Evolutionary conservation across 1,284 basidiomycete species (phyloP), one percentile per base, ranked within the genome.

Genomic region (Naganishia liquefaciens): DNA sequence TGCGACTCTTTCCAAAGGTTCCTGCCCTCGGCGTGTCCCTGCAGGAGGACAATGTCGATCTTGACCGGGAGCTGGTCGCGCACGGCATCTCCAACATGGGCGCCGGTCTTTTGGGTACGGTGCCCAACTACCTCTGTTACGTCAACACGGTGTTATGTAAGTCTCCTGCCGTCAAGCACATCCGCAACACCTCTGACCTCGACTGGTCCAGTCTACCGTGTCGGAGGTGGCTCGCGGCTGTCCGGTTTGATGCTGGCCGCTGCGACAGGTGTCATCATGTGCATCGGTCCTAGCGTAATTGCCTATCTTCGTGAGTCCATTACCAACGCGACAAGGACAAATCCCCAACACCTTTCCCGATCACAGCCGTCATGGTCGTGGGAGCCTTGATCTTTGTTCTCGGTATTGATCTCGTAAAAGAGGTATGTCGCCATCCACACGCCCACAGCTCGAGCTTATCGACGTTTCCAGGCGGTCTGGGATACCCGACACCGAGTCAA

Each of bases 1-100:
- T 1, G 25, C 15, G n/a, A n/a, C 21, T 44, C 27, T 43, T 54
- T 10, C 25, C 25, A 7, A 47, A 74, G 72, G 79, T 97, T 2
- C 95, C 95, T 2, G 93, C 94, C 6, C 82, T 99, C 11, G 88
- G 93, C 84, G 90, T 99, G n/a, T 94, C 91, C 10, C 81, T 99
- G 43, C 84, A 89, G 70, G 88, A 91, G 74, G 93, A 86, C 76
- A 84, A 98, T 62, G 87, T 97, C 64, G 88, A 97, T 71, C 94
- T 94, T 2, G 89, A 99, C 75, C 87, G 88, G 66, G 95, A 99
- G 76, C 86, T 99, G 1, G 85, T 96, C 46, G 93, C 86, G 0
- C 95, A 99, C 75, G 95, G 95, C 5, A 87, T 91, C 67, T 94
- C 93, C 1, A 99, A 99, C 75, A 69, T 97, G 5, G 78, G 89